These are phyloP conservation scores for Suillus subluteus DNA, from an alignment of 768 basidiomycete species.

Conservation along the genomic window DNA sequence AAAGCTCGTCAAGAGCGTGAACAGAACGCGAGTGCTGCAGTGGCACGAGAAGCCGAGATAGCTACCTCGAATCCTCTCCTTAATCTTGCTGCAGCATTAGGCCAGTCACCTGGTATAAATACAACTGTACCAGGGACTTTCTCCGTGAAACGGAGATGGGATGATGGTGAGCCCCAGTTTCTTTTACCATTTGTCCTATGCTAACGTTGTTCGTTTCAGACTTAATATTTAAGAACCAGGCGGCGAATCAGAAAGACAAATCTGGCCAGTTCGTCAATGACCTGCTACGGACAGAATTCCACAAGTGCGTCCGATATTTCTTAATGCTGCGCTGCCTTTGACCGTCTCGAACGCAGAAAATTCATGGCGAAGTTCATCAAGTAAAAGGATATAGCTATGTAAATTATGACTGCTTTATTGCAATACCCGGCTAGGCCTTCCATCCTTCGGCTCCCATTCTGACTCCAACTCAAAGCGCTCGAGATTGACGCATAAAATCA, in stretches of 20 bases:
- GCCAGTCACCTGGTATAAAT: slow-evolving; percentile 72
- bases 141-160: slow-evolving; percentile 92
- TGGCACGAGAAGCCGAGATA: slow-evolving; percentile 77
- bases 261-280: slow-evolving; percentile 92
- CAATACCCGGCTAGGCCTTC: neutral
- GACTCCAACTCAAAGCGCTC: neutral
- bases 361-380: slow-evolving; percentile 94
- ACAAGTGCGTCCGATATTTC: slow-evolving; percentile 62
- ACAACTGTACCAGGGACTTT: slow-evolving; percentile 83
- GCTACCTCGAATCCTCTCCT: slow-evolving; percentile 87
- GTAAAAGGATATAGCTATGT: slow-evolving; percentile 17
- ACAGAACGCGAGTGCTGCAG: slow-evolving; percentile 60
- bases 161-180: slow-evolving; percentile 67
- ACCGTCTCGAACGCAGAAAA: slow-evolving; percentile 55
- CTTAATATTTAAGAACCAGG: slow-evolving; percentile 98
- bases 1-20: slow-evolving; percentile 82
- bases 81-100: slow-evolving; percentile 90
- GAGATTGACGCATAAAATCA: neutral
- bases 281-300: slow-evolving; percentile 89
- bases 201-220: slow-evolving; percentile 49
- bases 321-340: slow-evolving; percentile 10
- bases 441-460: neutral
- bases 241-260: slow-evolving; percentile 67
- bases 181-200: slow-evolving; percentile 8
- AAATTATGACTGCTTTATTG: neutral